Evolutionary conservation across 2,329 filamentous ascomycete genomes (phyloP).

Genomic region (Xylaria sp.): DNA sequence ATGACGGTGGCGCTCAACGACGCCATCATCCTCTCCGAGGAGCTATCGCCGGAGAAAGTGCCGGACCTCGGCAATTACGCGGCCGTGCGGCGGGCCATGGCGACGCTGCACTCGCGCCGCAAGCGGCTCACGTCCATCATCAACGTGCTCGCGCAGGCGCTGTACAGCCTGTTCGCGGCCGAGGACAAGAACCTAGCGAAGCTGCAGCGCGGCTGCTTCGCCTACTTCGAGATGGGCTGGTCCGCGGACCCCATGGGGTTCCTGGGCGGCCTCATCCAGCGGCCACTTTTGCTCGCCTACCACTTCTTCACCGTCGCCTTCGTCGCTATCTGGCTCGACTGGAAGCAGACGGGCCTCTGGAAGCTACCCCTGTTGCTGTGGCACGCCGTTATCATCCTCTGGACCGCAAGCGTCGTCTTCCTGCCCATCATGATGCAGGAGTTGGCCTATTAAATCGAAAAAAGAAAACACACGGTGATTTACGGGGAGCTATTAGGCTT

Average conservation of each 20-base stretch:
- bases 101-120: slow-evolving; percentile 84
- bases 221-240: slow-evolving; percentile 83
- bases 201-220: slow-evolving; percentile 90
- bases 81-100: slow-evolving; percentile 74
- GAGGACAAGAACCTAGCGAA: slow-evolving; percentile 79
- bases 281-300: slow-evolving; percentile 81
- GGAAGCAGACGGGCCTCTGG: slow-evolving; percentile 61
- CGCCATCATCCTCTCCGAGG: slow-evolving; percentile 77
- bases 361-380: slow-evolving; percentile 72
- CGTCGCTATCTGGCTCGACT: slow-evolving; percentile 79
- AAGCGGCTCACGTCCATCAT: slow-evolving; percentile 87
- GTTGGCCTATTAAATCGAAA: slow-evolving; percentile 49
- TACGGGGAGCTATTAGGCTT: background rate
- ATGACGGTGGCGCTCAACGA: slow-evolving; percentile 99
- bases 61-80: slow-evolving; percentile 74
- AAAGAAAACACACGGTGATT: no score
- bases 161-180: slow-evolving; percentile 92
- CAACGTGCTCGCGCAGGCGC: slow-evolving; percentile 95
- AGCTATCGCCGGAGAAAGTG: slow-evolving; percentile 76
- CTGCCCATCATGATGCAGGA: slow-evolving; percentile 83
- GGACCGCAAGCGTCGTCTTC: slow-evolving; percentile 83
- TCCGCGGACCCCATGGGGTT: slow-evolving; percentile 83
- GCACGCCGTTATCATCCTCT: slow-evolving; percentile 76
- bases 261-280: slow-evolving; percentile 81
- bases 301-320: slow-evolving; percentile 97